These are phyloP conservation scores for Ophiocytium majus DNA, from an alignment of 352 stramenopile genomes.

Conservation along the genomic window DNA sequence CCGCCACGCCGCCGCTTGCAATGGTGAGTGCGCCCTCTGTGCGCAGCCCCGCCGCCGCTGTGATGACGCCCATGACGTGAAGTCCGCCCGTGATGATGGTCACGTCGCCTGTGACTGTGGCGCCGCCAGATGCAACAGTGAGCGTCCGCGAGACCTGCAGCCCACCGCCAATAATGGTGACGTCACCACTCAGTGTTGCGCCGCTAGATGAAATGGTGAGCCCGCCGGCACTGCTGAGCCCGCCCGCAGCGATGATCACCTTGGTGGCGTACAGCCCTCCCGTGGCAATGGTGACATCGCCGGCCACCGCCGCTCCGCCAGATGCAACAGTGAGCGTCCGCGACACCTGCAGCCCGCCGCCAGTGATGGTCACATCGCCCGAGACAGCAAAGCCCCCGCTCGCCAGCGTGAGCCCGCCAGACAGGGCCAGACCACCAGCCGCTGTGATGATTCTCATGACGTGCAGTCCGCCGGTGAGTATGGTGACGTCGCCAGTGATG, in stretches of 20 bases:
- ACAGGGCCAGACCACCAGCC: background rate
- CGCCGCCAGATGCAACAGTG: background rate
- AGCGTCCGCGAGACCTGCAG: too few species aligned
- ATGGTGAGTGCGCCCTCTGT: background rate
- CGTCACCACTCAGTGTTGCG: too few species aligned
- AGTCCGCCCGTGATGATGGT: conserved; percentile 2
- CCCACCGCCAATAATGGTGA: too few species aligned
- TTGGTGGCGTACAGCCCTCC: background rate
- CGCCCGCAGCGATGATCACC: background rate
- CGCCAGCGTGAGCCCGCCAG: too few species aligned
- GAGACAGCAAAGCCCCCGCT: too few species aligned
- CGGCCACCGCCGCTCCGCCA: background rate
- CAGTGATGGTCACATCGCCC: too few species aligned
- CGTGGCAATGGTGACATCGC: background rate
- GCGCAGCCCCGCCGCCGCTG: background rate
- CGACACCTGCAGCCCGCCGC: too few species aligned
- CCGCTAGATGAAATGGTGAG: too few species aligned
- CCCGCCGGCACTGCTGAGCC: background rate
- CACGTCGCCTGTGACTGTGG: background rate
- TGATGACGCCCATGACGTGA: background rate
- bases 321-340: too few species aligned
- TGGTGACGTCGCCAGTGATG: background rate
- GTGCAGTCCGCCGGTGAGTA: background rate
- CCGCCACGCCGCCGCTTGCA: background rate
- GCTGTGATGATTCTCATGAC: background rate